Evolutionary conservation across 305 asterid species (phyloP).

Genomic region (Caryopteris hybrid): DNA sequence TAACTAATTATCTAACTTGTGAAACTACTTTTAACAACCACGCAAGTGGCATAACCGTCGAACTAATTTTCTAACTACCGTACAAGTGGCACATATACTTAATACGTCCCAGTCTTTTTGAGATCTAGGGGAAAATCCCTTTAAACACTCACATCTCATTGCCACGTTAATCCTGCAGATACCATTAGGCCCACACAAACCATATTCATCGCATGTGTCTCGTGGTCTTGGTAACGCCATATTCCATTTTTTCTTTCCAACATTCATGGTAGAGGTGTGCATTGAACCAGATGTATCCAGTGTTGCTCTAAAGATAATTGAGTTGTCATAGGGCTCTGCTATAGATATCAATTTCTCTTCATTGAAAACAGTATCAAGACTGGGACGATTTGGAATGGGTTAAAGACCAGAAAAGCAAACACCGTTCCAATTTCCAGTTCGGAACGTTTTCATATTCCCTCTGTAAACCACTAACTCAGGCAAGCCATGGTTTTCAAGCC

Average conservation of each 20-base stretch:
- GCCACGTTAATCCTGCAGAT: constrained; percentile 22
- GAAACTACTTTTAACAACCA: no score
- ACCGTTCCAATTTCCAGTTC: constrained; percentile 24
- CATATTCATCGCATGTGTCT: constrained; percentile 30
- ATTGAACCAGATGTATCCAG: constrained; percentile 18
- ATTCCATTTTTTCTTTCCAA: constrained; percentile 20
- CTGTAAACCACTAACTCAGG: neutral
- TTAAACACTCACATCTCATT: constrained; percentile 31
- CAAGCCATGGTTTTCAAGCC: constrained; percentile 13
- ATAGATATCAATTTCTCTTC: constrained; percentile 5
- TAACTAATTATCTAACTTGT: no score
- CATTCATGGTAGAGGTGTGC: neutral
- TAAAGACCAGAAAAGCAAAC: neutral
- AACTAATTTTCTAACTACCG: no score
- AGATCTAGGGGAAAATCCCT: constrained; percentile 27
- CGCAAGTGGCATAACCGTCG: no score
- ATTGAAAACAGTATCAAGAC: neutral
- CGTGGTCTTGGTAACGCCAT: neutral
- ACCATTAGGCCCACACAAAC: constrained; percentile 35
- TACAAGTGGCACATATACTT: no score
- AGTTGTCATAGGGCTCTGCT: neutral
- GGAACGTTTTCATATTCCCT: neutral
- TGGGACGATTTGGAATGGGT: neutral
- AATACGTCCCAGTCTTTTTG: no score
- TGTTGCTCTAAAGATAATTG: neutral